Conservation (phyloP, 192 early-diverging fungal species). For the Funneliformis geosporum region DNA sequence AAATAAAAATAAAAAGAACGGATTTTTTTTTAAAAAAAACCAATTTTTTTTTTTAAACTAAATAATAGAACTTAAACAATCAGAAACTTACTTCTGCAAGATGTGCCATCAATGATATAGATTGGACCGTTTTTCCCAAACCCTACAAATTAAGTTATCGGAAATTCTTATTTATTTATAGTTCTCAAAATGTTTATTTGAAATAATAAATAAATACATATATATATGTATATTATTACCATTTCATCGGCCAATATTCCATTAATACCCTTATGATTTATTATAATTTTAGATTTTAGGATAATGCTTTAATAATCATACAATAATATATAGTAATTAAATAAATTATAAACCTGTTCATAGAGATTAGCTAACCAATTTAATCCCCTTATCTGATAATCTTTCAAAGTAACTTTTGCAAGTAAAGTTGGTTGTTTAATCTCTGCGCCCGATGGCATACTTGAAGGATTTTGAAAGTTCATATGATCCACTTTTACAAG, state of each 20-base stretch:
- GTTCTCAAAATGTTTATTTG: not conserved
- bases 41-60: not conserved
- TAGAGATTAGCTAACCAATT: conserved; percentile 87
- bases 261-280: conserved; percentile 67
- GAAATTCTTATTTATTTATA: not conserved
- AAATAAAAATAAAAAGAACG: not conserved
- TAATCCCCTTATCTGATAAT: conserved; percentile 81
- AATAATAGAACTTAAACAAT: not conserved
- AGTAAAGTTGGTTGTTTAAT: conserved; percentile 84
- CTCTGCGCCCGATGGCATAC: conserved; percentile 67
- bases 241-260: conserved; percentile 90
- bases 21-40: not conserved
- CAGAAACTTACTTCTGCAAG: conserved; percentile 62
- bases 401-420: conserved; percentile 77
- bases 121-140: conserved; percentile 88
- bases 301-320: not conserved
- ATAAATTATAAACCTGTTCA: conserved; percentile 54
- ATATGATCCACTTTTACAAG: conserved; percentile 64
- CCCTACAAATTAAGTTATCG: conserved; percentile 35
- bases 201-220: conserved; percentile 12
- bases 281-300: not conserved
- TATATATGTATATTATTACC: conserved; percentile 40
- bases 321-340: not conserved
- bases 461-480: conserved; percentile 84
- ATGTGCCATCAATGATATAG: conserved; percentile 86